Evolutionary conservation across 345 rosid genomes (phyloP).

Genomic region (Schrenkiella parvula): DNA sequence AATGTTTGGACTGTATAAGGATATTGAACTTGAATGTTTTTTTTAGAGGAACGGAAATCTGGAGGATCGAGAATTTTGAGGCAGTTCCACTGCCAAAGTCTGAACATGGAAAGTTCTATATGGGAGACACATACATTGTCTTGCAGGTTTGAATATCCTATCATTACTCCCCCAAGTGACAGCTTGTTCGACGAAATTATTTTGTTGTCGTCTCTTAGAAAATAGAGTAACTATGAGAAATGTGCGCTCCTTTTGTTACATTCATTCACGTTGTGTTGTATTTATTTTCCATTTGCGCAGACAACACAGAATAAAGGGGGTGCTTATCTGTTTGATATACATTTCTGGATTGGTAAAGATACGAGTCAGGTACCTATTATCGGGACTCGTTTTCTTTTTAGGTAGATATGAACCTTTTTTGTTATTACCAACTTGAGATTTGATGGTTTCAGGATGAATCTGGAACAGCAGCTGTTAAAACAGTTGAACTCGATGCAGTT

Average conservation of each 20-base stretch:
- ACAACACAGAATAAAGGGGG: conserved; percentile 87
- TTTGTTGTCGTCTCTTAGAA: neutral
- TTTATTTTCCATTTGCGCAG: conserved; percentile 39
- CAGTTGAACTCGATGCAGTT: conserved; percentile 89
- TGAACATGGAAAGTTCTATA: conserved; percentile 90
- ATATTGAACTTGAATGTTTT: conserved; percentile 50
- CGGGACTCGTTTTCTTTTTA: neutral
- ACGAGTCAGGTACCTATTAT: conserved; percentile 70
- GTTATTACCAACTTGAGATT: conserved; percentile 1
- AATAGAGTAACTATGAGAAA: neutral
- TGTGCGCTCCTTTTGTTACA: neutral
- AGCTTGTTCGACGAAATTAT: neutral
- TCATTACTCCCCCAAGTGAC: neutral
- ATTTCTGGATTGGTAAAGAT: conserved; percentile 98
- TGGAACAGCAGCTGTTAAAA: conserved; percentile 96
- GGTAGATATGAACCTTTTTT: neutral
- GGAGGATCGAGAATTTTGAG: conserved; percentile 97
- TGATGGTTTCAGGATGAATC: conserved; percentile 70
- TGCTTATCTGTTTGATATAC: conserved; percentile 75
- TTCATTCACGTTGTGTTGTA: conserved; percentile 12
- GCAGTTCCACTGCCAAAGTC: conserved; percentile 81
- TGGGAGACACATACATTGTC: conserved; percentile 90
- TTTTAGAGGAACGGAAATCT: conserved; percentile 85
- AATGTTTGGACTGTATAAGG: conserved; percentile 10
- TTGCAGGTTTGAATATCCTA: conserved; percentile 57